Base-by-base conservation (phyloP, 1,284 basidiomycete species). In the Afroboletus lepidellus region DNA sequence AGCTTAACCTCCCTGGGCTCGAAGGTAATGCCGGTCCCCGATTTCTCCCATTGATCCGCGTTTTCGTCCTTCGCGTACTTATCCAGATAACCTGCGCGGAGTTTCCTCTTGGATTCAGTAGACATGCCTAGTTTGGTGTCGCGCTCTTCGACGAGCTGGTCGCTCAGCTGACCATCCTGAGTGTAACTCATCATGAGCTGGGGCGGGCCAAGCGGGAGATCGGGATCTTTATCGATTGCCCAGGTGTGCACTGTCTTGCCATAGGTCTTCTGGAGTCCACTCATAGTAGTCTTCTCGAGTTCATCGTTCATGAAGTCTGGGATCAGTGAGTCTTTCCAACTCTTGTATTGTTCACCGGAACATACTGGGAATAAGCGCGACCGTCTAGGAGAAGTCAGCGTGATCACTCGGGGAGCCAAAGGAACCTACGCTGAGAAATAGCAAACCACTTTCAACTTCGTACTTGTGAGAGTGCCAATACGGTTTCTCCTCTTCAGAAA, bases 231-330 rank as follows among this genome's bases (percentile, higher is more conserved):
- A 56, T 80, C 78, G 52, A 63, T 66, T 18, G 62, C 69, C 76
- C 78, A 78, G 8, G 76, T 78, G 50, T 78, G 77, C 23, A 78
- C 74, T 1, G 75, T 75, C 69, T 81, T 81, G 45, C 77, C 79
- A 54, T 80, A 81, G 1, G 76, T 77, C 48, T 70, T 68, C 53
- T 80, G 76, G 3, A 80, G 63, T 51, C 77, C 72, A 5, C 73
- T 64, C 77, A 81, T 80, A 0, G 72, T 71, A 0, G 72, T 72
- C 50, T 75, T 68, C 56, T 81, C 77, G 0, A 74, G 72, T 7
- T 63, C 29, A 51, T 78, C 74, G 4, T 69, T 69, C 8, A 71
- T 65, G 8, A 58, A 56, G 25, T 57, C 71, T 76, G 21, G n/a
- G 5, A 24, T 36, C 21, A 37, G 29, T 46, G 25, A 54, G 29